Conservation (phyloP, 257 asterid species). For the Jacaranda copaia region DNA sequence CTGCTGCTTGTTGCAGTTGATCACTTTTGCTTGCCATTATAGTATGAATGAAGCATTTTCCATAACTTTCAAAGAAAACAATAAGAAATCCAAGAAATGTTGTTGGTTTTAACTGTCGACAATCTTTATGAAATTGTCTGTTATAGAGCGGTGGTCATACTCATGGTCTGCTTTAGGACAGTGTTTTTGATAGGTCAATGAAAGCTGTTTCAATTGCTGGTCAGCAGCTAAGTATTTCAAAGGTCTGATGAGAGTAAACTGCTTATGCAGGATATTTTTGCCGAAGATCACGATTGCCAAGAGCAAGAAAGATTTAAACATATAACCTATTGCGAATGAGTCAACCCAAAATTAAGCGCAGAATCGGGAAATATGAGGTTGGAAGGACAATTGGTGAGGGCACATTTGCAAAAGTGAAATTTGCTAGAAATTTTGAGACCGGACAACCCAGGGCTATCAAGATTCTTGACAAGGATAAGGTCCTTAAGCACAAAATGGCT, state of each 20-base stretch:
- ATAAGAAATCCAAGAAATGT: constrained; percentile 2
- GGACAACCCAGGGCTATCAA: constrained; percentile 85
- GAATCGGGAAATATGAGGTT: constrained; percentile 84
- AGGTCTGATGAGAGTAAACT: constrained; percentile 20
- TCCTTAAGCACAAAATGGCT: constrained; percentile 93
- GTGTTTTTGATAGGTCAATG: background rate
- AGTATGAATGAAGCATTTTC: background rate
- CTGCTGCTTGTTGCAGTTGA: constrained; percentile 14
- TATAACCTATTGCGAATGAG: constrained; percentile 52
- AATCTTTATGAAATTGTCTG: background rate
- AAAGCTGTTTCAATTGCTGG: background rate
- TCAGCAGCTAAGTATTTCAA: constrained; percentile 18
- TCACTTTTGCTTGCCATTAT: constrained; percentile 1
- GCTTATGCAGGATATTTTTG: constrained; percentile 43
- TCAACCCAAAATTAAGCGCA: constrained; percentile 70
- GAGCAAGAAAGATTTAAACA: background rate
- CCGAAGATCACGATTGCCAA: constrained; percentile 5
- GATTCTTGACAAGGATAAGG: constrained; percentile 91
- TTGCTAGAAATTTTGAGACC: constrained; percentile 82
- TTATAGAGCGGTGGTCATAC: background rate
- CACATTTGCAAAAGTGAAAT: constrained; percentile 90
- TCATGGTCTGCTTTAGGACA: background rate
- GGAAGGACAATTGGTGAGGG: constrained; percentile 98
- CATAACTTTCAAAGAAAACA: background rate
- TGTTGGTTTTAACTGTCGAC: constrained; percentile 17